Evolutionary conservation across 148 eudicot species (phyloP).

Genomic region (Nepenthes mirabilis): DNA sequence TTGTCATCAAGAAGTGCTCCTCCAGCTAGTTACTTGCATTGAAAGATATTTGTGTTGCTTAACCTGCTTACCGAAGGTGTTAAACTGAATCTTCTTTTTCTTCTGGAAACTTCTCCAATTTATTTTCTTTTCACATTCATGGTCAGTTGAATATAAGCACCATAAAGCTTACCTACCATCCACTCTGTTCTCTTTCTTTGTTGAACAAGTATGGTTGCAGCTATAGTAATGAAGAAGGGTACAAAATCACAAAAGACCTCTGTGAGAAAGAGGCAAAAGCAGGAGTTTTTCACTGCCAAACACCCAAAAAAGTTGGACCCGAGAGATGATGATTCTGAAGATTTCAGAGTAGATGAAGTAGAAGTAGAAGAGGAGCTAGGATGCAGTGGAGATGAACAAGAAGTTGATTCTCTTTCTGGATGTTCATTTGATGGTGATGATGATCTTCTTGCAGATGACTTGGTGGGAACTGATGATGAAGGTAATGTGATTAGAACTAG

Average conservation of each 20-base stretch:
- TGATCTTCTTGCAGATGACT: slow-evolving; percentile 32
- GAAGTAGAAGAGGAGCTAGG: slow-evolving; percentile 2
- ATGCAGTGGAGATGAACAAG: slow-evolving; percentile 3
- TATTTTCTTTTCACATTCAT: no score
- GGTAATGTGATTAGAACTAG: slow-evolving; percentile 4
- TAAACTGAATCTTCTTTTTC: no score
- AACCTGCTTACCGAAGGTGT: no score
- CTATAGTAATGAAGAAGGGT: slow-evolving; percentile 24
- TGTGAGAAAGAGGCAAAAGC: slow-evolving; percentile 21
- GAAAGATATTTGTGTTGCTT: no score
- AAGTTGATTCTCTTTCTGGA: slow-evolving; percentile 24
- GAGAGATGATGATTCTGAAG: slow-evolving; percentile 3
- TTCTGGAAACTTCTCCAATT: no score
- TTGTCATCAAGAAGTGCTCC: no score
- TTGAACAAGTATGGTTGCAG: slow-evolving; percentile 11
- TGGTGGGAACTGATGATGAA: slow-evolving; percentile 45
- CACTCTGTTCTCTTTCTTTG: no score
- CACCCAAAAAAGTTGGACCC: slow-evolving; percentile 10
- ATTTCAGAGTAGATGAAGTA: background rate
- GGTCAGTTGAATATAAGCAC: no score
- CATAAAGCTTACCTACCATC: no score
- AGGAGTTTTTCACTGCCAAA: slow-evolving; percentile 13
- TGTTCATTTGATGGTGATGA: slow-evolving; percentile 31
- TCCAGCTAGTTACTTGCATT: no score
- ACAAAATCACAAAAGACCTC: slow-evolving; percentile 14